Conservation (phyloP, 768 basidiomycete species). For the Psilocybe azurescens region DNA sequence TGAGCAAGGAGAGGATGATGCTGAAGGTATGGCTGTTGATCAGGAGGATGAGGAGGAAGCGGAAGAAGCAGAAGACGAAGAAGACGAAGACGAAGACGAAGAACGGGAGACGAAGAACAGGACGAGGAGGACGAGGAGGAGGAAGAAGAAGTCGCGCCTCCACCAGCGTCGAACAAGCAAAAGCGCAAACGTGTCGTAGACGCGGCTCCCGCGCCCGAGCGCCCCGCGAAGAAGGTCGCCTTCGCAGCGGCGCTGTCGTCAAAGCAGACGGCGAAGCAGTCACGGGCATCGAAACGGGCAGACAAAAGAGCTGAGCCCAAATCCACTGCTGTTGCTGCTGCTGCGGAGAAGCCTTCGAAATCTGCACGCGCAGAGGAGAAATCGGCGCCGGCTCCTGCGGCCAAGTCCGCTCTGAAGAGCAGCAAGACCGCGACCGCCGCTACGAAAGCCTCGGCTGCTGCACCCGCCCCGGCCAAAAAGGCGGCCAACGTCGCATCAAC, state of each 20-base stretch:
- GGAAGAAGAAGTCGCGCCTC: constrained; percentile 34
- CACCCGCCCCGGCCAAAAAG: constrained; percentile 25
- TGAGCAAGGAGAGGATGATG: constrained; percentile 36
- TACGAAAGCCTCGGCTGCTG: constrained; percentile 3
- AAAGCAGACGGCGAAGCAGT: constrained; percentile 21
- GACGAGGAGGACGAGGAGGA: constrained; percentile 34
- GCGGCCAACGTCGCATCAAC: constrained; percentile 40
- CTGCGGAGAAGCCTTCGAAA: constrained; percentile 26
- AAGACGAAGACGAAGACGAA: constrained; percentile 39
- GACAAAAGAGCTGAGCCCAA: constrained; percentile 14
- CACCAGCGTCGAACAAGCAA: constrained; percentile 41
- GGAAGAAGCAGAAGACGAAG: constrained; percentile 43
- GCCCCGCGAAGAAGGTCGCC: constrained; percentile 57
- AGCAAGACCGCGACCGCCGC: constrained; percentile 9
- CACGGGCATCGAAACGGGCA: constrained; percentile 18
- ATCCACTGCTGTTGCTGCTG: no score
- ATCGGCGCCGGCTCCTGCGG: neutral
- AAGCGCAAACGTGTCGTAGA: constrained; percentile 50
- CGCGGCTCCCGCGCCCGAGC: constrained; percentile 25
- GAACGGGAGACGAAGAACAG: no score
- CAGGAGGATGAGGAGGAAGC: constrained; percentile 45
- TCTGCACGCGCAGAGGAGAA: constrained; percentile 26
- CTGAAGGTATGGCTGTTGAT: constrained; percentile 39
- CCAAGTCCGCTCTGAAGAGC: constrained; percentile 18
- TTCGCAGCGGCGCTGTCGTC: constrained; percentile 43